Evolutionary conservation across 345 rosid genomes (phyloP), one percentile per base, ranked within the genome.

Genomic region (Psidium guajava): DNA sequence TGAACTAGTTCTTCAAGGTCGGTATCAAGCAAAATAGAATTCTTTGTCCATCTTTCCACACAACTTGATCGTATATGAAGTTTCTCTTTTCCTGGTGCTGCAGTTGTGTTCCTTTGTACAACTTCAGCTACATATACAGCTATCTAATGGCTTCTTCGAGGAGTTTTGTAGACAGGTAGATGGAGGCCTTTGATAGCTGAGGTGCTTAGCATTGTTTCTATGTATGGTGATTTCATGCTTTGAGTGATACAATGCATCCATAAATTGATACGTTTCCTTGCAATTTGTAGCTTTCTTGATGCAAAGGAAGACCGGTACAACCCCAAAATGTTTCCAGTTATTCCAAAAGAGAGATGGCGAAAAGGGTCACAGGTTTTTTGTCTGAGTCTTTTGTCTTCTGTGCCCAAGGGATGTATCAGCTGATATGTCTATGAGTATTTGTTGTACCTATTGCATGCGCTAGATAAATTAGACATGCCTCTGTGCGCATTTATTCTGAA

Each of bases 81-180:
- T 69, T 36, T 75, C 55, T 84, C 54, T 50, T 28, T 53, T 86
- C 27, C 84, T 88, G 54, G 11, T 91, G 82, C 82, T 90, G 93
- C 96, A 97, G 99, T 85, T 97, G 99, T 87, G 96, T 93, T 84
- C 98, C 99, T 22, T 84, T 97, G 73, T 93, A 95, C 91, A 94
- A 94, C 87, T 97, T 97, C 88, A 92, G 93, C 91, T 95, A 93
- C 91, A 90, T 92, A 49, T 97, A 97, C 87, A 91, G 64, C 86
- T 97, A 97, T 85, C 44, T 96, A 89, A 91, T 95, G 95, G 89
- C 98, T 83, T 97, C 98, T 82, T 89, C 94, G 0, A 92, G 89
- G 91, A 97, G 99, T 89, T 97, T 96, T 59, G 94, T 97, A 84
- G 98, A 97, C 94, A 97, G 99, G 98, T 94, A 93, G 88, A 87